Base-by-base conservation (phyloP, 495 filamentous ascomycete genomes). In the Xylaria nigripes region DNA sequence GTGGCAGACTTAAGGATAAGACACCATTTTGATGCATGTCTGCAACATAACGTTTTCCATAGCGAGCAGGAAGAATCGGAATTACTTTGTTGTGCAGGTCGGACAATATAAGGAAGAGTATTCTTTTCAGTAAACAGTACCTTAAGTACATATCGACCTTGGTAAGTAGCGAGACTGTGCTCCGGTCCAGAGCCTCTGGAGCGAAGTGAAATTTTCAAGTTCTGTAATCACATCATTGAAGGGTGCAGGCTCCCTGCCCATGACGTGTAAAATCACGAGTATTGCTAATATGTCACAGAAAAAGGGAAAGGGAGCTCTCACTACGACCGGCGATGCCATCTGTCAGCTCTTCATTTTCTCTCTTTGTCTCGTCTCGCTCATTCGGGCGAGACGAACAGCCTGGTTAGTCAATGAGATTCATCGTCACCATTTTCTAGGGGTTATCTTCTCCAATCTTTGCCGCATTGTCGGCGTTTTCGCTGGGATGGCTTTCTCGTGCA, bases 371-470 rank as follows among this genome's bases (percentile, higher is more conserved):
- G 44, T 36, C 51, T 6, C 25, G 30, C 44, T 55, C 45, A 23
- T 19, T 23, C n/a, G 50, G 51, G 10, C 57, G 51, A 16, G 57
- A 55, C 25, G 55, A 61, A 45, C 41, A 59, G 32, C 30, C 32
- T 36, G 51, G 40, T 46, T 57, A 59, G 40, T 53, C 44, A 15
- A 57, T 45, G 23, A 50, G 43, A 42, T 59, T 61, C 38, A 62
- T 61, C 27, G 63, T 53, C 43, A 51, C 55, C 56, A 61, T 65
- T 57, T 63, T 64, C 50, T 65, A 55, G 23, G 59, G 57, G 43
- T 58, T 55, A n/a, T 64, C 55, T 29, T 51, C 70, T 23, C 66
- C 62, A 25, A 67, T 65, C 55, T 60, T 67, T 29, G 32, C 6
- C 32, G 8, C n/a, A 21, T 46, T 18, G n/a, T 46, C 34, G 3